phyloP scores from a whole-genome alignment of 352 stramenopile genomes.

The Pythium phragmitis region DNA sequence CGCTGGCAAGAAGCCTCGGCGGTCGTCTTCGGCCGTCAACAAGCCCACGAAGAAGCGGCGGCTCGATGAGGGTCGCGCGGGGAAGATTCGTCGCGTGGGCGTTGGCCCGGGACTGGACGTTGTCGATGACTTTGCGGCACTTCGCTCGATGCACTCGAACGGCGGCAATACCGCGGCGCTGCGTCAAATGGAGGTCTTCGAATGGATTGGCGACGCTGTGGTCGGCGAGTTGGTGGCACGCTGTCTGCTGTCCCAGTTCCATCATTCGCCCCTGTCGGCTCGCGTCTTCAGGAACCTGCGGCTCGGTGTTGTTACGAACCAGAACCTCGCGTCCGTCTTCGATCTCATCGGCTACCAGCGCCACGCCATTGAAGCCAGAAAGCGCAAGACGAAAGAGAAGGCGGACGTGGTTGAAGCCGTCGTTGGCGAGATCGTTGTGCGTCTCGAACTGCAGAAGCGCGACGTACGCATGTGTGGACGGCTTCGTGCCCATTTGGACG shows the following conservation, averaged over 20 bases:
- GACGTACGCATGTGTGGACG: constrained; percentile 25
- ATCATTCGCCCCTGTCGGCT: constrained; percentile 47
- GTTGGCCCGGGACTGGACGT: constrained; percentile 21
- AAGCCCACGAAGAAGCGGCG: constrained; percentile 22
- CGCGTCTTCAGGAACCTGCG: constrained; percentile 69
- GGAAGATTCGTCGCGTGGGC: neutral
- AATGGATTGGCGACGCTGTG: constrained; percentile 78
- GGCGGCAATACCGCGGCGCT: constrained; percentile 14
- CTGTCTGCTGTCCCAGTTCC: constrained; percentile 67
- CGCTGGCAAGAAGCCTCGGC: constrained; percentile 10
- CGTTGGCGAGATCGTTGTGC: constrained; percentile 61
- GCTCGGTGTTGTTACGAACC: constrained; percentile 62
- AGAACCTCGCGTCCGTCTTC: constrained; percentile 66
- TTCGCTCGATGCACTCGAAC: constrained; percentile 25
- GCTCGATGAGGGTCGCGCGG: constrained; percentile 3
- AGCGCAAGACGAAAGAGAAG: constrained; percentile 52
- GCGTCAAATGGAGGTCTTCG: constrained; percentile 50
- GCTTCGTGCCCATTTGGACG: constrained; percentile 51
- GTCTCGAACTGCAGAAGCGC: constrained; percentile 36
- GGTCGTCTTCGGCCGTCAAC: neutral
- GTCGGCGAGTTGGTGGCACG: constrained; percentile 68
- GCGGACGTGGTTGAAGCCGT: constrained; percentile 70
- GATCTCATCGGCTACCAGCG: constrained; percentile 63
- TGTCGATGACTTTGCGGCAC: constrained; percentile 28
- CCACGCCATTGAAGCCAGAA: constrained; percentile 12